These are phyloP conservation scores for Crocinoboletus sp. DNA, from an alignment of 1,284 basidiomycete species.

Conservation along the genomic window DNA sequence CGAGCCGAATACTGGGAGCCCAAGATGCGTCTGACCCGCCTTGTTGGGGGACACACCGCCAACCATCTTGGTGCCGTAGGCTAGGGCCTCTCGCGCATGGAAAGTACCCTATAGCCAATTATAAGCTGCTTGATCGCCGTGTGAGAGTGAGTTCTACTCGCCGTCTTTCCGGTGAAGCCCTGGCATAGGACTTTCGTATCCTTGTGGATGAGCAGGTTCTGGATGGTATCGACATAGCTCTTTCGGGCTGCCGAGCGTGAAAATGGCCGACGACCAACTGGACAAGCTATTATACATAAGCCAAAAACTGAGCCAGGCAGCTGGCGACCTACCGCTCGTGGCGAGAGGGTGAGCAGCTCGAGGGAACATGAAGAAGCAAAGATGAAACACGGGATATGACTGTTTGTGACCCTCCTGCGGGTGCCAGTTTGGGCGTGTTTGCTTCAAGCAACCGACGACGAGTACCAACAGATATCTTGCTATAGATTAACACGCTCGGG, in stretches of 20 bases:
- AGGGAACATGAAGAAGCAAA: slow-evolving; percentile 43
- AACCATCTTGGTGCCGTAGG: slow-evolving; percentile 96
- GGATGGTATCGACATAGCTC: slow-evolving; percentile 86
- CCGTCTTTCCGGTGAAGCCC: slow-evolving; percentile 97
- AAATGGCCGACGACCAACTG: slow-evolving; percentile 73
- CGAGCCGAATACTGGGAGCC: slow-evolving; percentile 91
- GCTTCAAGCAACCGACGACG: no score
- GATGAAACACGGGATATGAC: slow-evolving; percentile 10
- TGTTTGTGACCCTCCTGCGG: slow-evolving; percentile 7
- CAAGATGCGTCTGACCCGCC: slow-evolving; percentile 93
- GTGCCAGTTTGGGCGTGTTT: slow-evolving; percentile 30
- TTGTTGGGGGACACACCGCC: slow-evolving; percentile 98
- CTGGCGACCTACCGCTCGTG: slow-evolving; percentile 41
- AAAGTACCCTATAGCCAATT: slow-evolving; percentile 77
- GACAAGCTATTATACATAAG: slow-evolving; percentile 1
- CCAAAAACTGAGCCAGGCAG: neutral
- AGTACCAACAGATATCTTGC: no score
- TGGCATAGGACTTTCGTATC: slow-evolving; percentile 95
- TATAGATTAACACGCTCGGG: slow-evolving; percentile 1
- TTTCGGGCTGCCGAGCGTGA: slow-evolving; percentile 67
- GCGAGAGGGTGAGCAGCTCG: slow-evolving; percentile 55
- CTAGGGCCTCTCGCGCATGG: slow-evolving; percentile 93
- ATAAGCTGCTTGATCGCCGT: slow-evolving; percentile 1
- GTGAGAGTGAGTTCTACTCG: slow-evolving; percentile 36
- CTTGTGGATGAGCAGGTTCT: slow-evolving; percentile 91